A percentile compares a stretch with the other conserved stretches of the same genome.
Conservation (phyloP, 2,329 filamentous ascomycete genomes). For the Cercospora berteroae region DNA sequence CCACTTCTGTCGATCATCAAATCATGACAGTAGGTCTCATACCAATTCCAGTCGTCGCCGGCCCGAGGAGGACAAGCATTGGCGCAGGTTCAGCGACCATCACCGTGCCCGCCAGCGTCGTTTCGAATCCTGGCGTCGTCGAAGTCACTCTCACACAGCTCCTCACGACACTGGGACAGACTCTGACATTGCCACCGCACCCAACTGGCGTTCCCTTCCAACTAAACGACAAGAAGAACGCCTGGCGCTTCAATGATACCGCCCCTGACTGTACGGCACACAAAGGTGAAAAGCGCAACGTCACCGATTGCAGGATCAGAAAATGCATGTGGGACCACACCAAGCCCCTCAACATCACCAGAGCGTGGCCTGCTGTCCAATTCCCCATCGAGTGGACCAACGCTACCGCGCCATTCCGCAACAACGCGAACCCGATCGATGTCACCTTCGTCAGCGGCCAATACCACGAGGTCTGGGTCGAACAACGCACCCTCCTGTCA, state of each 20-base stretch:
- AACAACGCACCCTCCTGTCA: neutral
- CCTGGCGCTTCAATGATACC: slow-evolving; percentile 1
- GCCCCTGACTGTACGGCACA: neutral
- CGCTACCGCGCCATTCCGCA: slow-evolving; percentile 1
- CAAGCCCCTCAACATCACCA: slow-evolving; percentile 19
- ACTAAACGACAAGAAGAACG: neutral
- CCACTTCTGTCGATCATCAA: neutral
- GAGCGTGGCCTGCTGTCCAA: slow-evolving; percentile 14
- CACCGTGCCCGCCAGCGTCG: neutral
- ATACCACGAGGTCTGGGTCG: neutral
- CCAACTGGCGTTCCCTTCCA: neutral
- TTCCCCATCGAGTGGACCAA: slow-evolving; percentile 15
- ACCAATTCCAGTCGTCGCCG: neutral
- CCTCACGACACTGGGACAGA: neutral
- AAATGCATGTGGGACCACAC: slow-evolving; percentile 18
- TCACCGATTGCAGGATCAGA: slow-evolving; percentile 10
- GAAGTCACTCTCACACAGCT: neutral
- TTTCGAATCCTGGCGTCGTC: neutral
- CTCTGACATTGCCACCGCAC: neutral
- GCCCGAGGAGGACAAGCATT: neutral
- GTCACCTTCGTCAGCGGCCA: neutral
- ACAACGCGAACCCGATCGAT: neutral
- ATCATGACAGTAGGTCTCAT: neutral
- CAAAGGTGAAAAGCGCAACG: neutral
- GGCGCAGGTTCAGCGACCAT: neutral